Evolutionary conservation across 1,284 basidiomycete species (phyloP), one percentile per base, ranked within the genome.

Genomic region (Sporisorium graminicola): DNA sequence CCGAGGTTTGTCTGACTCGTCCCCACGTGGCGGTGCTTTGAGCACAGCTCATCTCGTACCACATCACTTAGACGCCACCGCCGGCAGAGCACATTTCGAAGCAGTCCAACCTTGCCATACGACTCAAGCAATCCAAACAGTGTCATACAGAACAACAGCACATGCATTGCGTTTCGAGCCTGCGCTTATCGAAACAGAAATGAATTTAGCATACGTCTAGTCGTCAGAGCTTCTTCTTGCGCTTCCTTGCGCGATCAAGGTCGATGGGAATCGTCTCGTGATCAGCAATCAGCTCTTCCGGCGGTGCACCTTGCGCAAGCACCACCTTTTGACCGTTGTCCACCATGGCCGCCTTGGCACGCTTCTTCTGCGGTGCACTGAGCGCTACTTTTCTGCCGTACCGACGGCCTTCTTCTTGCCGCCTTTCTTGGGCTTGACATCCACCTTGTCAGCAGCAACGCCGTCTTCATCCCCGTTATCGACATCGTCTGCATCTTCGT

Each of bases 301-400:
- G 50, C 16, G 74, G 74, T 9, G 74, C 74, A 10, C 74, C 74
- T 46, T 76, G 74, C 16, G 58, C 61, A 7, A 76, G 65, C 14
- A 76, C 69, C 5, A 68, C 74, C 7, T 49, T 20, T 44, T 67
- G 65, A 27, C 69, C 74, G 31, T 76, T 59, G 26, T 72, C 74
- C 27, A 68, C 51, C 63, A 76, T 61, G 7, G 64, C 53, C 5
- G 69, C 58, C 29, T 68, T 65, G 14, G 59, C 67, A 29, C 65
- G 61, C 60, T 62, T 71, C 33, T 53, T 63, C 37, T 63, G 58
- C 40, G 47, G 56, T 16, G 62, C 55, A 14, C 20, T 71, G 50
- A 63, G 35, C 22, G 22, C 50, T 16, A n/a, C 33, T 2, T 49
- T 18, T 44, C 52, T 3, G 37, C 47, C n/a, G n/a, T n/a, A n/a